A percentile compares a stretch with the other conserved stretches of the same genome.
phyloP scores from a whole-genome alignment of 768 basidiomycete genomes.

The Mycena venus region DNA sequence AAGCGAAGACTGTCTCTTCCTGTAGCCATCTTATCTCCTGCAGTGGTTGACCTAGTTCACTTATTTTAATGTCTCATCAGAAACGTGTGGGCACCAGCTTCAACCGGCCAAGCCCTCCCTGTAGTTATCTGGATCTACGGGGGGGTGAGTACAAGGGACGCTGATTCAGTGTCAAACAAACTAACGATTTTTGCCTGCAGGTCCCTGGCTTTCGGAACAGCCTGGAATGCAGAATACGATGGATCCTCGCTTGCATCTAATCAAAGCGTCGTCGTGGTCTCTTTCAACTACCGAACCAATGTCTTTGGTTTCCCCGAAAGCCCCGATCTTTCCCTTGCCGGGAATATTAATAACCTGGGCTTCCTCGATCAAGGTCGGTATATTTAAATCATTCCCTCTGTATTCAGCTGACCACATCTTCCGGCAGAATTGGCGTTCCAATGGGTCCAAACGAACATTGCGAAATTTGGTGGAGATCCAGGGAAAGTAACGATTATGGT shows the following conservation, averaged over 20 bases:
- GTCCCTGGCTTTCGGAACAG: constrained; percentile 22
- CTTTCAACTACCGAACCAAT: constrained; percentile 31
- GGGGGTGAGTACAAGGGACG: background rate
- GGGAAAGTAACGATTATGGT: background rate
- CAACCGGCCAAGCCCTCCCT: background rate
- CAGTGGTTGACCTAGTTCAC: background rate
- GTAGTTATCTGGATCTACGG: constrained; percentile 28
- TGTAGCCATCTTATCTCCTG: background rate
- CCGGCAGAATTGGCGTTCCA: background rate
- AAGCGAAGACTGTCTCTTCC: constrained; percentile 29
- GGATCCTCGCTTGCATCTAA: constrained; percentile 22
- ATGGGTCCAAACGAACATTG: background rate
- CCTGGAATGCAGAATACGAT: constrained; percentile 14
- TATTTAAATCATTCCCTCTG: background rate
- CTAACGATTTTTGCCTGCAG: background rate
- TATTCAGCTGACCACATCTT: background rate
- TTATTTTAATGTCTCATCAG: background rate
- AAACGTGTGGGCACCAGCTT: constrained; percentile 22
- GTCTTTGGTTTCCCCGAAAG: constrained; percentile 27
- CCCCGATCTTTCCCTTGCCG: constrained; percentile 23
- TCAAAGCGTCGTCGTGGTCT: constrained; percentile 15
- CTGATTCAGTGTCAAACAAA: background rate
- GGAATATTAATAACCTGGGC: constrained; percentile 30
- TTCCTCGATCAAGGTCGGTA: constrained; percentile 46
- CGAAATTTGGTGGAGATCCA: constrained; percentile 6